Conservation (phyloP, 2,329 filamentous ascomycete genomes). For the Madurella mycetomatis region DNA sequence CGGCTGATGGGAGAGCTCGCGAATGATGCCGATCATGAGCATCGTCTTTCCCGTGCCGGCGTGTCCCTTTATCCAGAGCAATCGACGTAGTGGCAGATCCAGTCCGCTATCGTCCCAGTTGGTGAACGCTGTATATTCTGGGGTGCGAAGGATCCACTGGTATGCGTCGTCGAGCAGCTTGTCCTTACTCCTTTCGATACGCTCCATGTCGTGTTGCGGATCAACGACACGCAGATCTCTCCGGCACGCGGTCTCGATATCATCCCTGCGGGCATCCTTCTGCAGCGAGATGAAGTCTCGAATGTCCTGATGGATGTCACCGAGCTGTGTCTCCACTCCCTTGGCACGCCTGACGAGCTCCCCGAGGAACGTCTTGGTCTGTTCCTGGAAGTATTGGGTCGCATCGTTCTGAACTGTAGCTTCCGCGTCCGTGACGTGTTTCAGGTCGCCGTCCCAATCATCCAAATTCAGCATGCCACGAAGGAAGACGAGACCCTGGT, state of each 20-base stretch:
- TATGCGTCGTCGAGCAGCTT: conserved; percentile 17
- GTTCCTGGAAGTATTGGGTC: conserved; percentile 9
- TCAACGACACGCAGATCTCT: conserved; percentile 18
- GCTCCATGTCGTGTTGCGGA: conserved; percentile 19
- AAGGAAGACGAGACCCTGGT: conserved; percentile 26
- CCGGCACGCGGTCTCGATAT: conserved; percentile 12
- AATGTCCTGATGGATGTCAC: conserved; percentile 13
- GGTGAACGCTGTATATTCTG: conserved; percentile 13
- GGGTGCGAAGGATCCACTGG: conserved; percentile 17
- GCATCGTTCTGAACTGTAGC: conserved; percentile 1
- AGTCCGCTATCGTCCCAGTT: neutral
- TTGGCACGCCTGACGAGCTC: conserved; percentile 11
- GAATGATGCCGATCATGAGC: conserved; percentile 22
- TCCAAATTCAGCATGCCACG: conserved; percentile 30
- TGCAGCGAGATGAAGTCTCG: conserved; percentile 12
- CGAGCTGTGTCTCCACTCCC: conserved; percentile 9
- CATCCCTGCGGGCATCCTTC: conserved; percentile 12
- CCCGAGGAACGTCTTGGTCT: conserved; percentile 13
- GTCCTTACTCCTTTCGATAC: conserved; percentile 19
- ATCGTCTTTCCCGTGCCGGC: conserved; percentile 22
- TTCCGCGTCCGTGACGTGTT: conserved; percentile 29
- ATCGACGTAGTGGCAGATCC: conserved; percentile 8
- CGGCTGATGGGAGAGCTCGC: conserved; percentile 15
- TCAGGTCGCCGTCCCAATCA: conserved; percentile 31
- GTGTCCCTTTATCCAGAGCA: conserved; percentile 22